Conservation (phyloP, 305 asterid species). For the Ajuga reptans region DNA sequence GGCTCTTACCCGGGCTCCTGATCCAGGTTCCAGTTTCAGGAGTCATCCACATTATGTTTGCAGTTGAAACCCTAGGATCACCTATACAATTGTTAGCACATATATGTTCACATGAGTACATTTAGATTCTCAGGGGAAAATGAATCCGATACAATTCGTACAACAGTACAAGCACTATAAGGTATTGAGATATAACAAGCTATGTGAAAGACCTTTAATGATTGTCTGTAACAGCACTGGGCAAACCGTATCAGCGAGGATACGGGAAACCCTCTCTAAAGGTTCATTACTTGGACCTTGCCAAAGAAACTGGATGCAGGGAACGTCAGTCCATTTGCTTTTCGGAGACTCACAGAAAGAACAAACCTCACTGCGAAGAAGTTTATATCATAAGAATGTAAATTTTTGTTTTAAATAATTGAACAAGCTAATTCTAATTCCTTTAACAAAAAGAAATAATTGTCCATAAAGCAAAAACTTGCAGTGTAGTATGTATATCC, state of each 20-base stretch:
- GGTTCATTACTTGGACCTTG: slow-evolving; percentile 39
- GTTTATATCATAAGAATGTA: slow-evolving; percentile 11
- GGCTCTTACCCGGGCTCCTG: slow-evolving; percentile 53
- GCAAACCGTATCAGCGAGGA: slow-evolving; percentile 65
- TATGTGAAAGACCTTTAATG: slow-evolving; percentile 58
- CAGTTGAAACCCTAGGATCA: slow-evolving; percentile 77
- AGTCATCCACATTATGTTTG: slow-evolving; percentile 57
- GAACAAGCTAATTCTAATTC: slow-evolving; percentile 10
- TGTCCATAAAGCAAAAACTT: not conserved
- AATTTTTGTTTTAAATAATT: slow-evolving; percentile 14
- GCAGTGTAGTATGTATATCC: not conserved
- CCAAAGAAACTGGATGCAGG: slow-evolving; percentile 75
- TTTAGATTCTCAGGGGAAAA: not conserved
- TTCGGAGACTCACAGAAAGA: slow-evolving; percentile 45
- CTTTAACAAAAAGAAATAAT: not conserved
- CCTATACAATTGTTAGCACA: slow-evolving; percentile 41
- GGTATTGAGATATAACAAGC: slow-evolving; percentile 15
- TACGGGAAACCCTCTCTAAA: slow-evolving; percentile 50
- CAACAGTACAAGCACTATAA: not conserved
- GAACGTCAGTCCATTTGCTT: slow-evolving; percentile 40
- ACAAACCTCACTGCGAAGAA: slow-evolving; percentile 64
- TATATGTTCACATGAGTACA: slow-evolving; percentile 13
- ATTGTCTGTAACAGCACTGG: slow-evolving; percentile 74
- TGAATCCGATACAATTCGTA: not conserved
- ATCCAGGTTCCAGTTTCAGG: slow-evolving; percentile 76